Evolutionary conservation across 1,284 basidiomycete genomes (phyloP).

Genomic region (Ganoderma leucocontextum): DNA sequence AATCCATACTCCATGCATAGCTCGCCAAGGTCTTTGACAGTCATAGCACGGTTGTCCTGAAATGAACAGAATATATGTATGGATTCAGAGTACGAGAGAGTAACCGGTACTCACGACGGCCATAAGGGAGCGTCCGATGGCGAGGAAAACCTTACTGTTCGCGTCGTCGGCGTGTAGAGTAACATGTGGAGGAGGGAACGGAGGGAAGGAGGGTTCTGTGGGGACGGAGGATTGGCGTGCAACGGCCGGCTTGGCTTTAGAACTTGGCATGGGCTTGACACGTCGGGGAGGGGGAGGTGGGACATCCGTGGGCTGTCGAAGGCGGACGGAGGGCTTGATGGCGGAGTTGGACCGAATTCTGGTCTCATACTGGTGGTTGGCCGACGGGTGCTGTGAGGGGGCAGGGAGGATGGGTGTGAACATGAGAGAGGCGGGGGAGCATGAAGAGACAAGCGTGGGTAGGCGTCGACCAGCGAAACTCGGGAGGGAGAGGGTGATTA

Average conservation of each 20-base stretch:
- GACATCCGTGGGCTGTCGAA: conserved; percentile 52
- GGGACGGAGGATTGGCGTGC: conserved; percentile 19
- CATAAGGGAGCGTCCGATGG: conserved; percentile 74
- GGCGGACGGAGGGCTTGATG: conserved; percentile 59
- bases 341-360: conserved; percentile 61
- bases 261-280: conserved; percentile 46
- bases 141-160: conserved; percentile 71
- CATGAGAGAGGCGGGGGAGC: conserved; percentile 46
- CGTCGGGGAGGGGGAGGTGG: conserved; percentile 43
- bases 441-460: conserved; percentile 42
- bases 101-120: conserved; percentile 63
- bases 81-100: conserved; percentile 10
- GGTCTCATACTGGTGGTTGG: conserved; percentile 58
- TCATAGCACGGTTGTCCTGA: conserved; percentile 82
- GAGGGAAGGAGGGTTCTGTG: conserved; percentile 35
- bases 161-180: conserved; percentile 78
- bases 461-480: conserved; percentile 52
- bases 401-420: conserved; percentile 37
- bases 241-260: conserved; percentile 32
- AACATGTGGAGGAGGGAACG: conserved; percentile 69
- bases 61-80: conserved; percentile 25
- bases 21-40: conserved; percentile 82
- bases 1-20: conserved; percentile 69
- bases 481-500: conserved; percentile 31
- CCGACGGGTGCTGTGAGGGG: conserved; percentile 31